Evolutionary conservation across 202 grass and related monocot genomes (phyloP).

Genomic region (Digitaria exilis): DNA sequence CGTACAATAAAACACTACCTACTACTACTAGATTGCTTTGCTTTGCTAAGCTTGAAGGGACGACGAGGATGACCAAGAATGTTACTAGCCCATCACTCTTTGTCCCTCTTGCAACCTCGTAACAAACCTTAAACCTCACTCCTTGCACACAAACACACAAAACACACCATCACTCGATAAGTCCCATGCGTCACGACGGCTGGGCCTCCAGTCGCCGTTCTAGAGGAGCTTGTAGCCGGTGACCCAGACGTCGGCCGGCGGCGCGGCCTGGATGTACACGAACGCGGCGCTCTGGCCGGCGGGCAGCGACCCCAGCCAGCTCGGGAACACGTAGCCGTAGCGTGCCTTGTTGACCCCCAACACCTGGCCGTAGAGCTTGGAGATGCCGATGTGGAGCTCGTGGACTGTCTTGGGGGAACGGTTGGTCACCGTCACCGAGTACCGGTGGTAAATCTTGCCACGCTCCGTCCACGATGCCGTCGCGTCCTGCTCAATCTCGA

Average conservation of each 20-base stretch:
- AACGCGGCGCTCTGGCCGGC: constrained; percentile 67
- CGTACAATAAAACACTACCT: constrained; percentile 2
- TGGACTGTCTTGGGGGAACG: constrained; percentile 62
- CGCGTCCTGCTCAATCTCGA: constrained; percentile 67
- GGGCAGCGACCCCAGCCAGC: constrained; percentile 44
- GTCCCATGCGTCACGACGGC: neutral
- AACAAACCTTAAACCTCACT: neutral
- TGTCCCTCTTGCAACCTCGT: neutral
- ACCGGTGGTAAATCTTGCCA: constrained; percentile 65
- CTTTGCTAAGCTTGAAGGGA: neutral
- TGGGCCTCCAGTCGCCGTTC: neutral
- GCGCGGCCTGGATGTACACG: constrained; percentile 71
- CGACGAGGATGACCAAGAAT: constrained; percentile 42
- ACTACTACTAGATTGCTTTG: neutral
- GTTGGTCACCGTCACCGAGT: constrained; percentile 77
- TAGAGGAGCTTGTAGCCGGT: constrained; percentile 79
- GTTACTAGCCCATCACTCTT: constrained; percentile 36
- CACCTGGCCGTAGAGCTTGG: constrained; percentile 58
- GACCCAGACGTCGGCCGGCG: constrained; percentile 65
- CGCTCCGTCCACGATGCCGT: constrained; percentile 65
- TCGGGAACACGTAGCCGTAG: constrained; percentile 66
- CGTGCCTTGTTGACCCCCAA: constrained; percentile 70
- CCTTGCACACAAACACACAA: neutral
- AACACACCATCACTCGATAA: constrained; percentile 1
- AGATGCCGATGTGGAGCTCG: constrained; percentile 69